phyloP scores from a whole-genome alignment of 2,329 filamentous ascomycete genomes.

The Colletotrichum orbiculare region DNA sequence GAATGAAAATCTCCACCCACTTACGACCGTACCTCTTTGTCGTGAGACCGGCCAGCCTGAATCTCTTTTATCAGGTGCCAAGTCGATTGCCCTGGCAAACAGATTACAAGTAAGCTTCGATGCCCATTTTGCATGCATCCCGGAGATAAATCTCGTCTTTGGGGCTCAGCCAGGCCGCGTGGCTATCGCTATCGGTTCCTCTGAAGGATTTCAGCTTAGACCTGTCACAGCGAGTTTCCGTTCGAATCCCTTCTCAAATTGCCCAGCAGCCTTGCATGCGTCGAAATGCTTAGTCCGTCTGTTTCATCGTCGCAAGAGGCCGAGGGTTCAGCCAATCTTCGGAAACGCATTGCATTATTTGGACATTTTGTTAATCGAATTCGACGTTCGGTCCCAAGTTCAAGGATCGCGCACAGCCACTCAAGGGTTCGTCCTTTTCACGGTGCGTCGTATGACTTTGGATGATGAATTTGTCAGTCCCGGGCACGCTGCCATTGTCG shows the following conservation, averaged over 20 bases:
- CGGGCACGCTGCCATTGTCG: too few species aligned
- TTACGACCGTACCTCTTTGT: too few species aligned
- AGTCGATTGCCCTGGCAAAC: too few species aligned
- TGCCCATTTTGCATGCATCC: too few species aligned
- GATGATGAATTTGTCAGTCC: constrained; percentile 10
- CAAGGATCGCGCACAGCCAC: background rate
- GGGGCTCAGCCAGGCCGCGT: too few species aligned
- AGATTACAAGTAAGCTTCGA: too few species aligned
- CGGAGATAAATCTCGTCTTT: too few species aligned
- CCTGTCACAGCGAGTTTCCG: constrained; percentile 11
- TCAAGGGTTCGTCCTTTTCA: constrained; percentile 15
- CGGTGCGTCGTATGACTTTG: background rate
- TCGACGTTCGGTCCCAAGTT: background rate
- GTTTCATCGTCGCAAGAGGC: background rate
- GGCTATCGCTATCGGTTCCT: too few species aligned
- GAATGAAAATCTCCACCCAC: too few species aligned
- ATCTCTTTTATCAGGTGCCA: too few species aligned
- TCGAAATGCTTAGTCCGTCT: background rate
- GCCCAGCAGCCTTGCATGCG: background rate
- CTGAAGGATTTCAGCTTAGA: background rate
- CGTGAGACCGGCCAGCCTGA: too few species aligned
- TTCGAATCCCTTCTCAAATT: background rate
- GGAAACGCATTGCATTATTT: background rate
- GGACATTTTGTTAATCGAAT: too few species aligned
- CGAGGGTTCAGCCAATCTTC: constrained; percentile 2